Evolutionary conservation across 352 stramenopile species (phyloP).

Genomic region (Phytopythium cucurbitacearum): DNA sequence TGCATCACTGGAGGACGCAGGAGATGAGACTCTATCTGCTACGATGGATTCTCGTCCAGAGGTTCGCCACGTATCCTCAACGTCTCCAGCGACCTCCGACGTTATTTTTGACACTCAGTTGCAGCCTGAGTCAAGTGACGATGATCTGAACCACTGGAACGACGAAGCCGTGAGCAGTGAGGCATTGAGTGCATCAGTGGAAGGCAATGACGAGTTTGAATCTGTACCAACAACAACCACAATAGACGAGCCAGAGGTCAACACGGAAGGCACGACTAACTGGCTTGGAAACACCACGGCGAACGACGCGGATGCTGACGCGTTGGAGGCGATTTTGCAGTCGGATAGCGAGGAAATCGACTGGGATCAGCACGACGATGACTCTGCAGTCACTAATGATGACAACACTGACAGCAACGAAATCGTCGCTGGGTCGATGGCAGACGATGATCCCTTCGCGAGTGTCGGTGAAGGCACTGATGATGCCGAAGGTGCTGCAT

Average conservation of each 20-base stretch:
- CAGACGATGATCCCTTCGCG: too few species aligned
- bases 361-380: not conserved
- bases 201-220: not conserved
- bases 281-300: not conserved
- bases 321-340: not conserved
- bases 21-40: not conserved
- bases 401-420: too few species aligned
- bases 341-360: not conserved
- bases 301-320: not conserved
- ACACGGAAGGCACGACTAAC: not conserved
- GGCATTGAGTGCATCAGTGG: not conserved
- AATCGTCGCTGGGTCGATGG: too few species aligned
- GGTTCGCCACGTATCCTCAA: not conserved
- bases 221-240: not conserved
- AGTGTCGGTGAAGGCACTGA: too few species aligned
- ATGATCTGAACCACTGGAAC: conserved; percentile 8
- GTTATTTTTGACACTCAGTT: conserved; percentile 51
- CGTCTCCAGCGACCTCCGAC: conserved; percentile 22
- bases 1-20: not conserved
- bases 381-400: too few species aligned
- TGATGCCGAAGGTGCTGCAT: too few species aligned
- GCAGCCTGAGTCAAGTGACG: conserved; percentile 7
- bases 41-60: too few species aligned
- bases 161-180: not conserved
- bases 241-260: not conserved